Base-by-base conservation (phyloP, 805 yeast species). In the Myxozyma udenii region DNA sequence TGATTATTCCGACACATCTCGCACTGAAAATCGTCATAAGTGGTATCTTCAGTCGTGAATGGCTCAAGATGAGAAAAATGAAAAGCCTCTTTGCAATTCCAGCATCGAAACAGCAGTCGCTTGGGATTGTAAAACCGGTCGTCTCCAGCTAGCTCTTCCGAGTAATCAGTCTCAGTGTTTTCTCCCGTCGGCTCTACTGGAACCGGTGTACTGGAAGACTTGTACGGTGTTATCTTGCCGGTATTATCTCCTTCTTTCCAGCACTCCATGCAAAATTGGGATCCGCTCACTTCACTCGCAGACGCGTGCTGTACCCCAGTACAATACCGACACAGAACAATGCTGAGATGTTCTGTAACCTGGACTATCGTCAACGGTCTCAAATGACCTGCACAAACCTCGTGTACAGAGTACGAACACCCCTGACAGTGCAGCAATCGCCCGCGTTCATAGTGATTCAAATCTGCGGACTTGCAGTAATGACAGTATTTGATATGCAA, bases 401-500 rank as follows among this genome's bases (percentile, higher is more conserved):
- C 58, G 25, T 54, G 58, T 23, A 22, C 50, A 5, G 57, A 41
- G 23, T 37, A 50, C 18, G 57, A 51, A 25, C 58, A 54, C 11
- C 58, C 57, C n/a, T 54, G 58, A 25, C 58, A 54, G 19, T 46
- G 41, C 4, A 54, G 16, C 28, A 51, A 18, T 4, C 19, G 32
- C 23, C 50, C 57, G 11, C 41, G 36, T 36, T 18, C 30, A 16
- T 16, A 23, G 4, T 9, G 30, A 22, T 16, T 36, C 16, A n/a
- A 42, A 38, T 14, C 23, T 38, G 24, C 41, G 44, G 16, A 25
- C 36, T 41, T 50, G 50, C 52, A 48, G 6, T 25, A 11, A 16
- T 36, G 44, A 19, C 57, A 53, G 18, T 28, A 41, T 14, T 25
- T 37, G 14, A 37, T 7, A 38, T 53, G 57, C 23, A 50, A 45